Evolutionary conservation across 768 basidiomycete genomes (phyloP).

Genomic region (Russula sp.): DNA sequence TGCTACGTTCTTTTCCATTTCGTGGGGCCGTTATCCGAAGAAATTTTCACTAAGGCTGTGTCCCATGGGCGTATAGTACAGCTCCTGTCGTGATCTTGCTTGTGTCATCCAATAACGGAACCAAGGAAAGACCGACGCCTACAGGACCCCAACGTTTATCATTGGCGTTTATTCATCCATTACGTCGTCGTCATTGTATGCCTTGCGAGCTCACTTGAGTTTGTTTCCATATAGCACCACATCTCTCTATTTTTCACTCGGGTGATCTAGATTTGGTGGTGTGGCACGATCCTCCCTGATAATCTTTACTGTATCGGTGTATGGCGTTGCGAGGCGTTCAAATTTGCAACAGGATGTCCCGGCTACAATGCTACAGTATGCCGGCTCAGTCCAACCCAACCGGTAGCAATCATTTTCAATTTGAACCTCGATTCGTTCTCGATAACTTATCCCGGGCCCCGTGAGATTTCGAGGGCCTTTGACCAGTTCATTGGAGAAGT

Average conservation of each 20-base stretch:
- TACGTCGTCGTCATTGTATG: background rate
- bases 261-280: background rate
- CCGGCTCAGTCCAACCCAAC: too few relatives aligned
- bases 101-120: background rate
- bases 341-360: background rate
- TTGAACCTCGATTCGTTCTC: background rate
- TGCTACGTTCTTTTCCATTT: background rate
- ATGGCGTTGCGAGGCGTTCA: background rate
- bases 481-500: too few relatives aligned
- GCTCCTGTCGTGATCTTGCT: background rate
- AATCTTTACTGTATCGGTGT: background rate
- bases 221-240: background rate
- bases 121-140: background rate
- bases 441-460: background rate
- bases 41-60: background rate
- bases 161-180: background rate
- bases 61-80: background rate
- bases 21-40: background rate
- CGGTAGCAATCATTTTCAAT: background rate
- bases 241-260: background rate
- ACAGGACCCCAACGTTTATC: background rate
- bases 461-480: too few relatives aligned
- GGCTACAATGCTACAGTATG: too few relatives aligned
- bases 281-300: background rate
- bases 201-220: background rate